Base-by-base conservation (phyloP, 208 protist species). In the Leptomonas seymouri region DNA sequence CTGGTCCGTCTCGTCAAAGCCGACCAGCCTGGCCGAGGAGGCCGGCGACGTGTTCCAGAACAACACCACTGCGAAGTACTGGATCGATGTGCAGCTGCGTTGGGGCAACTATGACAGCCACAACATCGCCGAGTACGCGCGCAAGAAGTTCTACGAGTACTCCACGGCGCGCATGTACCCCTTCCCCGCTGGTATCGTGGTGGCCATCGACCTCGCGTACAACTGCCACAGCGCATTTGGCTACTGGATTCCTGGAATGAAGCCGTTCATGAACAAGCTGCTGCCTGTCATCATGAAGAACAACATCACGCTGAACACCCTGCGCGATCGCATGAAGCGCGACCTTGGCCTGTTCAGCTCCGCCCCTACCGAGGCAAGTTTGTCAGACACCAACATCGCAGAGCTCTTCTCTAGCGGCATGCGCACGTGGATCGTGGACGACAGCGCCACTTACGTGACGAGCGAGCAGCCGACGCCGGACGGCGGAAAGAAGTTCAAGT, bases 341-440 rank as follows among this genome's bases (percentile, higher is more conserved):
- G 98, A 98, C 60, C 86, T 99, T 15, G 99, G 99, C 81, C 95
- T 99, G 14, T 99, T 99, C 87, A 98, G 91, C 63, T 99, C 98
- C 16, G 98, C 99, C 80, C 99, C 99, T n/a, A 99, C 99, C 0
- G 99, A 99, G 89, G 97, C 99, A 39, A 99, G 99, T 65, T 82
- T 99, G 42, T 97, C 90, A 2, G 98, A 97, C 39, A 98, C 98
- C 61, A 99, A 99, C 84, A 98, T 99, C 78, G 97, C 95, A 56
- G 99, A 99, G 81, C 90, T 99, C 53, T 99, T 99, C 81, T 97
- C 89, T 41, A 98, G 99, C 74, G 86, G 80, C 49, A 99, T 99
- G 90, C 99, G 98, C 45, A 99, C 99, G 50, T 99, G 99, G 99
- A 99, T 99, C 78, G 97, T 99, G 6, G 99, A 99, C 82, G 99